Evolutionary conservation across 306 rosid genomes (phyloP), one percentile per base, ranked within the genome.

Genomic region (Medicago ruthenica): DNA sequence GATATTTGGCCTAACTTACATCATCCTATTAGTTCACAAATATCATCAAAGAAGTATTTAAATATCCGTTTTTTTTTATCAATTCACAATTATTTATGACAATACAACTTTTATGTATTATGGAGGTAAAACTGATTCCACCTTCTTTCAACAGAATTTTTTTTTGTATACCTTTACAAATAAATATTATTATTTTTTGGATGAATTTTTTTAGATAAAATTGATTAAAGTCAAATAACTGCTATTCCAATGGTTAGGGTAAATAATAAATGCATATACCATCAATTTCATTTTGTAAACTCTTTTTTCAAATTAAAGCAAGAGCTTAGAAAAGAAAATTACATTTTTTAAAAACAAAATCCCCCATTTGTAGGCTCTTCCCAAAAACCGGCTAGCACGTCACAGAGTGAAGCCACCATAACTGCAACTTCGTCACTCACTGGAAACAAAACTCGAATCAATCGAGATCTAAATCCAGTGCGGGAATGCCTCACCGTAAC

Each of bases 401-500:
- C 12, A 36, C 10, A 20, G 57, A 67, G 72, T 48, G 61, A 50
- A 70, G 45, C 75, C 50, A 71, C 75, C 50, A 71, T 51, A 70
- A 51, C 64, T 71, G 64, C 17, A 59, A 60, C 69, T 9, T 27
- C 42, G 12, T 11, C 42, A 18, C 27, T 17, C 15, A 17, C 50
- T 65, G 71, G 15, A 18, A 34, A 34, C 37, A 34, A 65, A 65
- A 65, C 34, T 21, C 14, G 17, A 18, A 14, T 17, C 15, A 17
- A 18, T 7, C n/a, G 20, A 76, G 81, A 83, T 90, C 97, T 81
- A 55, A 55, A 69, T 75, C 67, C 73, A 60, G 85, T 79, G 85
- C 80, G 55, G 75, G 92, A 82, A 90, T 96, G 94, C 83, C 91
- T 76, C 94, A 79, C 83, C 90, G 93, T 58, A 84, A 66, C 87